Conservation (phyloP, 371 early-diverging fungal genomes). For the Mucor lusitanicus region DNA sequence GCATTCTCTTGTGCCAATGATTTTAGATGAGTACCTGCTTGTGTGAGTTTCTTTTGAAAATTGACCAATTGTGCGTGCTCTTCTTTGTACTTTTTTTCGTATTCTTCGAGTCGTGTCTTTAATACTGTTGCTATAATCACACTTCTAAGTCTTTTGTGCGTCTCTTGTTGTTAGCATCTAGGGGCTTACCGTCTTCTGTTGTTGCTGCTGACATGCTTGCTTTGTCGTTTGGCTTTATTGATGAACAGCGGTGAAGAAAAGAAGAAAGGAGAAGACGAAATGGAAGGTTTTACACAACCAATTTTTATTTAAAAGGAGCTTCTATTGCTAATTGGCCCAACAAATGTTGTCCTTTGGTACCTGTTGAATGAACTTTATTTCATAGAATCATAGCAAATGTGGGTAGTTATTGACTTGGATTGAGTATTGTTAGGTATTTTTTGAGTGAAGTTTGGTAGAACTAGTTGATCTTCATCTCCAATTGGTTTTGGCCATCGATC, state of each 20-base stretch:
- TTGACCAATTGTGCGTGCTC: constrained; percentile 26
- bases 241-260: neutral
- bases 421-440: too few species aligned
- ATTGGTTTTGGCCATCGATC: too few species aligned
- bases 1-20: constrained; percentile 45
- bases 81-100: constrained; percentile 24
- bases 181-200: neutral
- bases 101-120: constrained; percentile 19
- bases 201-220: neutral
- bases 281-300: neutral
- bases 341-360: neutral
- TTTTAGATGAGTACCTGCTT: constrained; percentile 53
- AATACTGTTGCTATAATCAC: constrained; percentile 7
- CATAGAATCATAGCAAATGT: too few species aligned
- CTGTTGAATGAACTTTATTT: too few species aligned
- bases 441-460: too few species aligned
- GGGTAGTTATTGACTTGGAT: too few species aligned
- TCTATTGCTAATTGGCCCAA: neutral
- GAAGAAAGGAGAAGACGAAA: neutral
- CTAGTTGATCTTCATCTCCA: too few species aligned
- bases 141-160: neutral
- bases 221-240: neutral
- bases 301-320: neutral
- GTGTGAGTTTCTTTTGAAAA: constrained; percentile 40
- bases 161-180: neutral